A percentile compares a stretch with the other conserved stretches of the same genome.
Evolutionary conservation across 2,329 filamentous ascomycete species (phyloP).

Genomic region (Pseudocercospora ulei): DNA sequence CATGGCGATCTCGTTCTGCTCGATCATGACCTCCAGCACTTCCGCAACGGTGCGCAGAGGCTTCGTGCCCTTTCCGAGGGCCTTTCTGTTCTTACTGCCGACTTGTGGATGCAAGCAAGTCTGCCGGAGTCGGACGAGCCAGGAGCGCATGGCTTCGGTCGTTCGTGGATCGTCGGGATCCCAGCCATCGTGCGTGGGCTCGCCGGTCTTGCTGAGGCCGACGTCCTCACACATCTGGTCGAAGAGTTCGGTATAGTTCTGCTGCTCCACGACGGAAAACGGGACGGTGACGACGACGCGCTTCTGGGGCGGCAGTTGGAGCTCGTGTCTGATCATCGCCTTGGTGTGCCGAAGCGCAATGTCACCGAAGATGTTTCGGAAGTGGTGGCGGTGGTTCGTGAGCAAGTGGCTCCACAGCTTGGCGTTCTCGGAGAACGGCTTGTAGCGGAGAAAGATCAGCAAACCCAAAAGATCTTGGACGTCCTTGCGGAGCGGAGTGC

Average conservation of each 20-base stretch:
- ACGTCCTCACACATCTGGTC: slow-evolving; percentile 63
- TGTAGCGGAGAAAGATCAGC: slow-evolving; percentile 66
- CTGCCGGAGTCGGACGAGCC: slow-evolving; percentile 68
- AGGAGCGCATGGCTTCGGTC: slow-evolving; percentile 65
- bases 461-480: slow-evolving; percentile 71
- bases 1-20: slow-evolving; percentile 62
- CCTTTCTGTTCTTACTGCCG: slow-evolving; percentile 55
- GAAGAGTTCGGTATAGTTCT: slow-evolving; percentile 72
- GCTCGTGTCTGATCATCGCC: slow-evolving; percentile 64
- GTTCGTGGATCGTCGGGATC: slow-evolving; percentile 49
- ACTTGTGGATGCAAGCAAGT: slow-evolving; percentile 80
- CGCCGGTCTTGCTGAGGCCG: slow-evolving; percentile 55
- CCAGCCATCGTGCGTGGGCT: slow-evolving; percentile 54
- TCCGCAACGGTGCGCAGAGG: slow-evolving; percentile 74
- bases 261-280: slow-evolving; percentile 81
- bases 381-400: slow-evolving; percentile 50
- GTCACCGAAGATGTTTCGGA: slow-evolving; percentile 58
- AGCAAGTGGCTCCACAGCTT: slow-evolving; percentile 61
- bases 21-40: slow-evolving; percentile 84
- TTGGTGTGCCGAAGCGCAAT: slow-evolving; percentile 83
- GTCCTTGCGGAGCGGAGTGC: slow-evolving; percentile 76
- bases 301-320: slow-evolving; percentile 70
- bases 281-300: slow-evolving; percentile 81
- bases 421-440: slow-evolving; percentile 59
- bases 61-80: slow-evolving; percentile 50